Conservation (phyloP, 176 grass and related monocot genomes). For the Sorghum bicolor region Sorghum_bicolor_NCBIv3 NC_012870.2:4524501-4525000, state of each 20-base stretch:
- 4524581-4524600: constrained; percentile 35
- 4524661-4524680: constrained; percentile 36
- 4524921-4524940: neutral
- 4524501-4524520: constrained; percentile 30
- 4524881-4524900: neutral
- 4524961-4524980: neutral
- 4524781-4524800: constrained; percentile 20
- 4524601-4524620: constrained; percentile 13
- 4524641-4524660: constrained; percentile 42
- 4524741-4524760: constrained; percentile 35
- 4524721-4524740: constrained; percentile 33
- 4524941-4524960: too few species aligned
- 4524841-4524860: neutral
- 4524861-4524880: neutral
- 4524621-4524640: constrained; percentile 33
- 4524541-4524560: constrained; percentile 30
- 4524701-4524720: constrained; percentile 21
- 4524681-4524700: constrained; percentile 28
- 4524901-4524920: neutral
- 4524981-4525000: neutral
- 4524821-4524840: neutral
- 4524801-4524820: neutral
- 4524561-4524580: constrained; percentile 25
- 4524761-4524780: constrained; percentile 26
- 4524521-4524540: constrained; percentile 34